phyloP scores from a whole-genome alignment of 306 rosid genomes.

The Prunus padus region DNA sequence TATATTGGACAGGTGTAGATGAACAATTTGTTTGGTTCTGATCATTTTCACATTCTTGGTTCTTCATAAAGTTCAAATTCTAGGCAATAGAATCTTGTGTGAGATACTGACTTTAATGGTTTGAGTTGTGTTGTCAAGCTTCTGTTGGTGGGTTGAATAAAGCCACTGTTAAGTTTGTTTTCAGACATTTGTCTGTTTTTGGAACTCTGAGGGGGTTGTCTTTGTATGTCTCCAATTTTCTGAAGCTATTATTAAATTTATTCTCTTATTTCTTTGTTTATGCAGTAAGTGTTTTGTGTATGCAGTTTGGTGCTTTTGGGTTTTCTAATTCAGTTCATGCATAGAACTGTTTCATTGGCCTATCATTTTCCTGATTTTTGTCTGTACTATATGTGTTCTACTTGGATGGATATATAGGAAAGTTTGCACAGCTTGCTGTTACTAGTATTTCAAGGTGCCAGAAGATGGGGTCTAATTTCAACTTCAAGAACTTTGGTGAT shows the following conservation, averaged over 20 bases:
- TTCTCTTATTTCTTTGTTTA: background rate
- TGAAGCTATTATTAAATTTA: background rate
- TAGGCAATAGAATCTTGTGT: constrained; percentile 9
- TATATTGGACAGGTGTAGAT: background rate
- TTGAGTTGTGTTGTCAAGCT: background rate
- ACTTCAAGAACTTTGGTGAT: constrained; percentile 61
- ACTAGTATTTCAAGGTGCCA: constrained; percentile 29
- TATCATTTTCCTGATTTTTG: constrained; percentile 8
- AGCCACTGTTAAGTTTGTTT: background rate
- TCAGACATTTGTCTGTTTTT: constrained; percentile 5
- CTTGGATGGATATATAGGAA: constrained; percentile 36
- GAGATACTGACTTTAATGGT: constrained; percentile 9
- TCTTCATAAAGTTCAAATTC: constrained; percentile 8
- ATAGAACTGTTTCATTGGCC: background rate
- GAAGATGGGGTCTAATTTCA: constrained; percentile 61
- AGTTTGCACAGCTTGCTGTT: constrained; percentile 37
- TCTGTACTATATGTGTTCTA: constrained; percentile 23
- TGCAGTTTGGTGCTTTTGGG: background rate
- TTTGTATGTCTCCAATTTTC: background rate
- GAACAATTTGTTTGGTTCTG: background rate
- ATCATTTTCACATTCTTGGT: background rate
- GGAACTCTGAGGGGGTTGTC: background rate
- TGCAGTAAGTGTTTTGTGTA: background rate
- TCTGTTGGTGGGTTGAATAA: constrained; percentile 12
- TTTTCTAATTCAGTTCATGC: background rate